Conservation (phyloP, 2,329 filamentous ascomycete genomes). For the Pseudopyrenochaeta lycopersici region DNA sequence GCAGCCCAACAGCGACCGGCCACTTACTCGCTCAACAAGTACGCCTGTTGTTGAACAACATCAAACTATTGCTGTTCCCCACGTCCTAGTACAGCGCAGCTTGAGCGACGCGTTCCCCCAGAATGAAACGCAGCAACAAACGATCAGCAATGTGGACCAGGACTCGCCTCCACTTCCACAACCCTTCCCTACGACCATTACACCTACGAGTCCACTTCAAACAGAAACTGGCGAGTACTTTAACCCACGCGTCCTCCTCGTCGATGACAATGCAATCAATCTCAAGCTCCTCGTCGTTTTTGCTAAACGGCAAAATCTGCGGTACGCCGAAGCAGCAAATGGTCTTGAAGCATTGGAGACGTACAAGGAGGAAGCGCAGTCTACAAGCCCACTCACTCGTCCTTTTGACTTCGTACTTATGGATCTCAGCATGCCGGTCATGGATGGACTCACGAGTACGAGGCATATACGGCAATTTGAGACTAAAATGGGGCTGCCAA, state of each 20-base stretch:
- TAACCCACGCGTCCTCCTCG: constrained; percentile 40
- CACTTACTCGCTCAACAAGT: constrained; percentile 28
- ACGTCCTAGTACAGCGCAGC: constrained; percentile 28
- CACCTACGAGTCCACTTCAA: constrained; percentile 22
- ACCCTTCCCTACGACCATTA: constrained; percentile 25
- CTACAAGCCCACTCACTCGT: constrained; percentile 19
- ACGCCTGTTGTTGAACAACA: constrained; percentile 13
- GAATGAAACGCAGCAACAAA: constrained; percentile 3
- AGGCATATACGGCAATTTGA: constrained; percentile 39
- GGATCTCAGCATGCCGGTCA: constrained; percentile 47
- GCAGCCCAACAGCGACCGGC: constrained; percentile 20
- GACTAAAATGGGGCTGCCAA: constrained; percentile 26
- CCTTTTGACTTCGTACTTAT: constrained; percentile 47
- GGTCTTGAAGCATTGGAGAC: constrained; percentile 43
- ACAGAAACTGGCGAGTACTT: constrained; percentile 34
- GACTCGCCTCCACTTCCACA: constrained; percentile 22
- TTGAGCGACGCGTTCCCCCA: constrained; percentile 30
- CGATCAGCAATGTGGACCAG: neutral
- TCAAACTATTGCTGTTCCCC: constrained; percentile 18
- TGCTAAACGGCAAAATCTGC: constrained; percentile 38
- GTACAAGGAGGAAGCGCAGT: constrained; percentile 28
- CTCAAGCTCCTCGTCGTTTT: constrained; percentile 54
- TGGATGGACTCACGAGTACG: constrained; percentile 52
- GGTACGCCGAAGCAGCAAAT: constrained; percentile 40
- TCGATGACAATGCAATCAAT: constrained; percentile 48